These are phyloP conservation scores for Bolboschoenoplectus hybrid DNA, from an alignment of 202 grass and related monocot genomes.

Conservation along the genomic window DNA sequence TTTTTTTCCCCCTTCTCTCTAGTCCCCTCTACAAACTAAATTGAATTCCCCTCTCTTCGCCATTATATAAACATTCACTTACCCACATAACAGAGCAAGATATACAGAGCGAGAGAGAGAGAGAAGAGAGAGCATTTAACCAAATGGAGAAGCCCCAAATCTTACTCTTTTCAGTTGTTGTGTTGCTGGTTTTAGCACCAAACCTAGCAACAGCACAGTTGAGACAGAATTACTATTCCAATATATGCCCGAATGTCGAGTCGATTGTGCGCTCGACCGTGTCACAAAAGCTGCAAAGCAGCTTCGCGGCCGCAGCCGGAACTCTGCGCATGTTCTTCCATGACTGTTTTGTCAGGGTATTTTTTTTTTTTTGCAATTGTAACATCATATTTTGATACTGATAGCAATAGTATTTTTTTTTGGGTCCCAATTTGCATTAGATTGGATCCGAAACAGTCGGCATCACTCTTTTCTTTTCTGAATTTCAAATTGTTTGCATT, in stretches of 20 bases:
- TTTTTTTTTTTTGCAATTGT: background rate
- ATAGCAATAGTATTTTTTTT: too few species aligned
- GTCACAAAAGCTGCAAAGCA: slow-evolving; percentile 65
- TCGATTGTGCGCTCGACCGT: slow-evolving; percentile 58
- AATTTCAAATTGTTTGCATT: background rate
- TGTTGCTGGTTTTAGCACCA: background rate
- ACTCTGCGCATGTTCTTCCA: slow-evolving; percentile 97
- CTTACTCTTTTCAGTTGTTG: background rate
- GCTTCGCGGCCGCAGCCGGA: slow-evolving; percentile 71
- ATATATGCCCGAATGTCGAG: slow-evolving; percentile 77
- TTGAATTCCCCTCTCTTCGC: background rate
- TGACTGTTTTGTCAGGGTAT: slow-evolving; percentile 93
- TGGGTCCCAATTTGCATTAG: too few species aligned
- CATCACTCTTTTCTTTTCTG: too few species aligned
- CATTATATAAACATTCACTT: slow-evolving; percentile 45
- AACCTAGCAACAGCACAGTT: slow-evolving; percentile 41
- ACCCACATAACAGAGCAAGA: slow-evolving; percentile 20
- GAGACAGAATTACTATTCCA: slow-evolving; percentile 66
- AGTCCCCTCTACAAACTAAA: background rate
- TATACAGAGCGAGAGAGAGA: background rate
- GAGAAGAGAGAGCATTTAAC: background rate
- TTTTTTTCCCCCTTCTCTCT: background rate
- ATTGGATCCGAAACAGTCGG: too few species aligned
- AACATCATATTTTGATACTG: background rate
- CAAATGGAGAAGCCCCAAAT: slow-evolving; percentile 27